phyloP scores from a whole-genome alignment of 108 stramenopile species.

The Conticribra weissflogii region DNA sequence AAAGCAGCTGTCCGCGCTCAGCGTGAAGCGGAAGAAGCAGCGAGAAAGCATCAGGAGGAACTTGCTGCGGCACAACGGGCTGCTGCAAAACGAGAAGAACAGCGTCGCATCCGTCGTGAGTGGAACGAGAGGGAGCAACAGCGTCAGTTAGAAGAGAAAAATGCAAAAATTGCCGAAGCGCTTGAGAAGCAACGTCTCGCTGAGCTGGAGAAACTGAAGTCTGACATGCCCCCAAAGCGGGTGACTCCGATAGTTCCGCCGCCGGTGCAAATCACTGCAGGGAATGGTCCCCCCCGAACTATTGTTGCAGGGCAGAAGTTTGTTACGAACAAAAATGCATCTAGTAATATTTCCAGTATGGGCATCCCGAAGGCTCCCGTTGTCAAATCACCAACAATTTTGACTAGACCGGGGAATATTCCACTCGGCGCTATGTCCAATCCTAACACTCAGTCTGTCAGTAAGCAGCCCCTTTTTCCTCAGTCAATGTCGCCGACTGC shows the following conservation, averaged over 20 bases:
- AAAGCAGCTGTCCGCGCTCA: conserved; percentile 25
- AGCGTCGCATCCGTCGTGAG: conserved; percentile 78
- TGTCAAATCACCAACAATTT: conserved; percentile 45
- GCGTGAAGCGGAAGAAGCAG: conserved; percentile 41
- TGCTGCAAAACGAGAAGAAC: conserved; percentile 80
- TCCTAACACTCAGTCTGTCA: conserved; percentile 10
- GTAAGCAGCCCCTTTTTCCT: conserved; percentile 40
- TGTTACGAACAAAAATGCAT: conserved; percentile 8
- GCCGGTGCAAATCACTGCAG: conserved; percentile 21
- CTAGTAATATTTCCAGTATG: conserved; percentile 33
- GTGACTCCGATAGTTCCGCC: conserved; percentile 11
- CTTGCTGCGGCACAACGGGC: conserved; percentile 51
- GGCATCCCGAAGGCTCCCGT: conserved; percentile 45
- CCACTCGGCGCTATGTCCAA: conserved; percentile 1
- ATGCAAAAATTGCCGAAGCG: conserved; percentile 55
- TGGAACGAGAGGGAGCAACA: conserved; percentile 82
- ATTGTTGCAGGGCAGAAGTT: conserved; percentile 35
- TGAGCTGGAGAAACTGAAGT: conserved; percentile 36
- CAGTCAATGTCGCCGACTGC: conserved; percentile 5
- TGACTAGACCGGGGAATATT: conserved; percentile 29
- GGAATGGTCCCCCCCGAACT: conserved; percentile 40
- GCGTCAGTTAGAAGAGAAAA: conserved; percentile 65
- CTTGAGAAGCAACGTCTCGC: conserved; percentile 25
- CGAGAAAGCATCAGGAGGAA: conserved; percentile 55
- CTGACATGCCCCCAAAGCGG: conserved; percentile 3